These are phyloP conservation scores for Fusarium odoratissimum DNA, from an alignment of 2,329 filamentous ascomycete genomes.

Conservation along the genomic window DNA sequence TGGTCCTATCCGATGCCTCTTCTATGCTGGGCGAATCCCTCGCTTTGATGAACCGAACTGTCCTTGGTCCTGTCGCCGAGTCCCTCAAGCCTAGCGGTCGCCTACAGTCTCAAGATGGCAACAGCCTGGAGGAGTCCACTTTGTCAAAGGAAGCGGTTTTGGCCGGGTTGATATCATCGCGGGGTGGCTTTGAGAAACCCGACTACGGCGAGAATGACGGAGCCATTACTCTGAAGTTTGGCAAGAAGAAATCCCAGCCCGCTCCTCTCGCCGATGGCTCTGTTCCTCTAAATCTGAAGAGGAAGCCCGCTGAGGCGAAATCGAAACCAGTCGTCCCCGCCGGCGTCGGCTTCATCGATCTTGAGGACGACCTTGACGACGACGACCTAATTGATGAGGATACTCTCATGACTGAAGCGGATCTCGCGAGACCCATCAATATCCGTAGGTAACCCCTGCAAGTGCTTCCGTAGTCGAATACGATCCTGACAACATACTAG, in stretches of 20 bases:
- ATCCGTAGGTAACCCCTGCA: constrained; percentile 73
- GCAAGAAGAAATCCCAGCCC: constrained; percentile 50
- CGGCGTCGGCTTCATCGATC: constrained; percentile 76
- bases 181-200: constrained; percentile 79
- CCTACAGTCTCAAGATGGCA: constrained; percentile 77
- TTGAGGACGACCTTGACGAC: constrained; percentile 73
- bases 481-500: constrained; percentile 53
- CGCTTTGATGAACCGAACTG: constrained; percentile 71
- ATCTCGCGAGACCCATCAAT: constrained; percentile 80
- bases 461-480: neutral
- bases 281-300: constrained; percentile 56
- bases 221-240: constrained; percentile 64
- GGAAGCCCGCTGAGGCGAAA: constrained; percentile 53
- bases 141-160: constrained; percentile 79
- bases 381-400: constrained; percentile 95
- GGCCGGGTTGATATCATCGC: constrained; percentile 76
- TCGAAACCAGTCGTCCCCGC: constrained; percentile 58
- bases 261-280: constrained; percentile 37
- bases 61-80: constrained; percentile 76
- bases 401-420: constrained; percentile 84
- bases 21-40: constrained; percentile 73
- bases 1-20: constrained; percentile 84
- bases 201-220: constrained; percentile 68
- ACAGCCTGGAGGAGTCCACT: constrained; percentile 58
- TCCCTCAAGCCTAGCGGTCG: constrained; percentile 77